Base-by-base conservation (phyloP, 23 red algal species). In the Gracilariopsis chorda region DNA sequence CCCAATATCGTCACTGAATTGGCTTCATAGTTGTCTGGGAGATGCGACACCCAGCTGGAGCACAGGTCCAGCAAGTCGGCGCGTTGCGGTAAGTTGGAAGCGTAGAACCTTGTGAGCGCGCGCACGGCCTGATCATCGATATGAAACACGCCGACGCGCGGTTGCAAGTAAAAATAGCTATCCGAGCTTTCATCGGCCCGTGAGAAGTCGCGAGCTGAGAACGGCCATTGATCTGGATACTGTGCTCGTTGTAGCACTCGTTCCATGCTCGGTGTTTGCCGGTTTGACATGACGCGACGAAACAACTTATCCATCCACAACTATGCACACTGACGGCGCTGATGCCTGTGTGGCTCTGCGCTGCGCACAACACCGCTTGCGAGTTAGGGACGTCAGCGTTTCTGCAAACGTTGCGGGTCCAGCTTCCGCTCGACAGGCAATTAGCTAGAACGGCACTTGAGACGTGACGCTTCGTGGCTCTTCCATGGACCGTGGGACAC, bases 21-120 rank as follows among this genome's bases (percentile, higher is more conserved):
- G 27, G 56, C 30, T 5, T 78, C 42, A 24, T 87, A 94, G 48
- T 78, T 75, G 25, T 99, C 92, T 9, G 97, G 97, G 14, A 91
- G 63, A 90, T 99, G 94, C 17, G 93, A 96, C 30, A 99, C 90
- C 93, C 93, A 96, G 37, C 85, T 92, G 29, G 93, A 96, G 52
- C 97, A 99, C 64, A 98, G 51, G 72, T 96, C 90, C 40, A 99
- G 89, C 36, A 95, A 51, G 41, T 93, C 90, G 21, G 82, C 88
- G 9, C 65, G 39, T 10, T 63, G 87, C 39, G 48, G 61, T 61
- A 99, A 57, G 57, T 60, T 83, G 16, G 53, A n/a, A 21, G 49
- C 65, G 84, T 99, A 99, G 74, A 86, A 99, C 13, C 56, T 73
- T 1, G 75, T 94, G 10, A 99, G 86, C 59, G 93, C 90, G 47